Conservation (phyloP, 306 rosid species). For the Echinosophora koreensis region DNA sequence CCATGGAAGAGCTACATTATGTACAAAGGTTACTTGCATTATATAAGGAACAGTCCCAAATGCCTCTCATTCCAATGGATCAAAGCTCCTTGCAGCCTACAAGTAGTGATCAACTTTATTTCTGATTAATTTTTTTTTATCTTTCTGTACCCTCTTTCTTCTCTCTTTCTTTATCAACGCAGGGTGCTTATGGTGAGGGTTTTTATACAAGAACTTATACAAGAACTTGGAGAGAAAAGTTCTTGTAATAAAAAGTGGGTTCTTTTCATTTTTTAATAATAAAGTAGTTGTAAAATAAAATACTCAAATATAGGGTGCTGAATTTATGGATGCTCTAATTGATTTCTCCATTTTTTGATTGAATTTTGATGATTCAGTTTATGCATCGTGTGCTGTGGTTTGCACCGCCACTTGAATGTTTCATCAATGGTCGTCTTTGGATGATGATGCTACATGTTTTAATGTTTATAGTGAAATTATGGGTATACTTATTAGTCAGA, state of each 20-base stretch:
- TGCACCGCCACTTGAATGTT: not conserved
- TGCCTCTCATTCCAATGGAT: not conserved
- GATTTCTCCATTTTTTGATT: not conserved
- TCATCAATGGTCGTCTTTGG: not conserved
- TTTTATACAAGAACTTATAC: too few species aligned
- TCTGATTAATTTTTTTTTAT: not conserved
- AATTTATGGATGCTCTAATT: not conserved
- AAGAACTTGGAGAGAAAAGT: too few species aligned
- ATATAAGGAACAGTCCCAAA: constrained; percentile 34
- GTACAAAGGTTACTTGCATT: not conserved
- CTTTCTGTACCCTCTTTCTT: not conserved
- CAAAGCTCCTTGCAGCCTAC: not conserved
- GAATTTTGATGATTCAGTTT: constrained; percentile 12
- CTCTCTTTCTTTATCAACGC: too few species aligned
- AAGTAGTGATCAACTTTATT: not conserved
- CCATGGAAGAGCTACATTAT: constrained; percentile 22
- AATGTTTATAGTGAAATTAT: not conserved
- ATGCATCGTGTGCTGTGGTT: not conserved
- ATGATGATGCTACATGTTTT: constrained; percentile 20
- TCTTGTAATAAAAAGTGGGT: too few species aligned
- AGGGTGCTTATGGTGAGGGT: too few species aligned
- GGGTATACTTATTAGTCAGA: constrained; percentile 3
- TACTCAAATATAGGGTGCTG: too few species aligned
- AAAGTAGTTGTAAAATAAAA: too few species aligned
- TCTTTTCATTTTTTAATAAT: too few species aligned